These are phyloP conservation scores for Phyllosticta citrichinensis DNA, from an alignment of 2,329 filamentous ascomycete genomes.

Conservation along the genomic window DNA sequence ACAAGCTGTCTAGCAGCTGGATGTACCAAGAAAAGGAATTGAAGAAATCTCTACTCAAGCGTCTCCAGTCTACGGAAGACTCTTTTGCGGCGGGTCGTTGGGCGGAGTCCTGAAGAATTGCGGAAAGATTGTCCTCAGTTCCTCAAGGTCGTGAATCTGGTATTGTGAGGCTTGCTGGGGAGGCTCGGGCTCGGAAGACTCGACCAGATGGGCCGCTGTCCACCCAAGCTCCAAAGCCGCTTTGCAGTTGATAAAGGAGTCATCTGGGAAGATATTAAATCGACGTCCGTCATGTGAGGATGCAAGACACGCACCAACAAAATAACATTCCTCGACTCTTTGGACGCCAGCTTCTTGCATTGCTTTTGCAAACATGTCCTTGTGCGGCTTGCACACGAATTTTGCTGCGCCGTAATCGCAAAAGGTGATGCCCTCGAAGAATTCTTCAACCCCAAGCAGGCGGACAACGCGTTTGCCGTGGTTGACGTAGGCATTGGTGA, in stretches of 20 bases:
- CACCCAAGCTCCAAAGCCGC: constrained; percentile 73
- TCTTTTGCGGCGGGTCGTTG: constrained; percentile 4
- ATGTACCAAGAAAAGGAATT: neutral
- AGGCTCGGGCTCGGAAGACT: constrained; percentile 59
- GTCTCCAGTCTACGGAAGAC: neutral
- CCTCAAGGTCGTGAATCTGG: constrained; percentile 64
- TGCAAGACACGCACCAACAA: constrained; percentile 62
- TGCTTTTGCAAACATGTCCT: constrained; percentile 76
- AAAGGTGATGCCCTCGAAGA: constrained; percentile 91
- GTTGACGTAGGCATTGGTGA: constrained; percentile 91
- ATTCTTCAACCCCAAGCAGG: constrained; percentile 70
- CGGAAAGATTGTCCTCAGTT: constrained; percentile 68
- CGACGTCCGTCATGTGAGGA: neutral
- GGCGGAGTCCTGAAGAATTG: constrained; percentile 63
- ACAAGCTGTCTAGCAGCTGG: neutral
- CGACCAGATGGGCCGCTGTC: constrained; percentile 77
- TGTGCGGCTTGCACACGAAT: constrained; percentile 78
- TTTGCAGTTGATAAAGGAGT: constrained; percentile 73
- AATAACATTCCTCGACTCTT: constrained; percentile 67
- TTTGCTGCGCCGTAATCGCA: constrained; percentile 73
- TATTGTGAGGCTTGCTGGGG: constrained; percentile 56
- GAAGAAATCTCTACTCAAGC: neutral
- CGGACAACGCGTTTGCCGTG: constrained; percentile 76
- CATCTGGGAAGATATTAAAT: constrained; percentile 47
- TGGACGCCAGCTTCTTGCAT: constrained; percentile 73